Evolutionary conservation across 108 stramenopile genomes (phyloP).

Genomic region (Fragilaria radians): DNA sequence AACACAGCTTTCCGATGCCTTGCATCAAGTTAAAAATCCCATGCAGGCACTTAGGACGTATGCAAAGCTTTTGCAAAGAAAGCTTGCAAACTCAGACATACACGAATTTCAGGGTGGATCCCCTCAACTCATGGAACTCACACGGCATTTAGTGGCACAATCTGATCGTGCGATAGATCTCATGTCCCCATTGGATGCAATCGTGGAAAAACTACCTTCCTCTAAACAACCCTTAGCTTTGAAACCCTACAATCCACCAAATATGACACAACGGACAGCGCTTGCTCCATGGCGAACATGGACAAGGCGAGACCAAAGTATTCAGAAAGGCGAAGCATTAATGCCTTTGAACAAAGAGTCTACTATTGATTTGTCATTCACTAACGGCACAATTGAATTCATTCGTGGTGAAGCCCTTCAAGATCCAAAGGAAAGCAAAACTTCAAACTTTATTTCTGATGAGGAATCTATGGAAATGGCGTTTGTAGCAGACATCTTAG

Average conservation of each 20-base stretch:
- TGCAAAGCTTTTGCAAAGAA: constrained; percentile 71
- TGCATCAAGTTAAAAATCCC: constrained; percentile 89
- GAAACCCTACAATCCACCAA: constrained; percentile 9
- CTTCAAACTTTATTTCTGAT: not conserved
- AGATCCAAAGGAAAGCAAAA: not conserved
- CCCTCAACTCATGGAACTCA: constrained; percentile 49
- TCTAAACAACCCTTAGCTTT: constrained; percentile 6
- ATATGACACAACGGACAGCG: constrained; percentile 1
- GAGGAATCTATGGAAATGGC: constrained; percentile 62
- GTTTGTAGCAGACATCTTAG: constrained; percentile 67
- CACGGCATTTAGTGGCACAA: constrained; percentile 69
- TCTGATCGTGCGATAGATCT: constrained; percentile 76
- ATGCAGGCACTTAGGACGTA: constrained; percentile 79
- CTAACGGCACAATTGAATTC: constrained; percentile 16
- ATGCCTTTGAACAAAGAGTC: constrained; percentile 6
- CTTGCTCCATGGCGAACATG: not conserved
- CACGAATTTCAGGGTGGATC: constrained; percentile 7
- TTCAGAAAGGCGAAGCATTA: not conserved
- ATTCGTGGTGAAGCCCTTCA: not conserved
- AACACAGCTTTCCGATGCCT: constrained; percentile 54
- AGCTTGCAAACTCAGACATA: constrained; percentile 40
- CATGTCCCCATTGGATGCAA: constrained; percentile 62
- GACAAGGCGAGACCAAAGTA: not conserved
- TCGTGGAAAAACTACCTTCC: constrained; percentile 37
- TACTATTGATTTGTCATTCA: not conserved